Percentiles rank a stretch among this genome's conserved stretches.
These are phyloP conservation scores for Alternaria arbusti DNA, from an alignment of 2,329 filamentous ascomycete species.

Conservation along the genomic window DNA sequence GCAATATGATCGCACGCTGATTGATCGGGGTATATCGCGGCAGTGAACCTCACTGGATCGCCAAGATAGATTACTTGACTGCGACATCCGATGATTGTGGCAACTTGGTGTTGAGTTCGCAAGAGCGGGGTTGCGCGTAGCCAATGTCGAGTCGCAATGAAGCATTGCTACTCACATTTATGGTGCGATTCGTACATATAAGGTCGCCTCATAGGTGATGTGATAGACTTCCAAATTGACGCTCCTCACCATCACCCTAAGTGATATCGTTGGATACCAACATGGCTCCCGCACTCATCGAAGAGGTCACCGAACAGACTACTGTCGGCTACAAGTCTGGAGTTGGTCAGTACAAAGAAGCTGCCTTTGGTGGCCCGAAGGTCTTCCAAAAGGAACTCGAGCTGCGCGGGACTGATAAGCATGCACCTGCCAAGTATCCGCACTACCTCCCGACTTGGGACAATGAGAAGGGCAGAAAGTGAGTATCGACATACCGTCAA, in stretches of 20 bases:
- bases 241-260: not conserved
- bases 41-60: constrained; percentile 8
- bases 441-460: constrained; percentile 78
- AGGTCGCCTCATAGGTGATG: constrained; percentile 1
- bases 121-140: constrained; percentile 19
- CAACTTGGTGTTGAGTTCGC: constrained; percentile 41
- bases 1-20: constrained; percentile 29
- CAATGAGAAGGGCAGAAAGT: constrained; percentile 53
- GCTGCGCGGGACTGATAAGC: constrained; percentile 59
- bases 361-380: constrained; percentile 51
- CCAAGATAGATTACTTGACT: constrained; percentile 7
- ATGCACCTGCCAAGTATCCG: constrained; percentile 67
- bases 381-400: constrained; percentile 59
- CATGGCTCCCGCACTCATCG: constrained; percentile 55
- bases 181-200: constrained; percentile 16
- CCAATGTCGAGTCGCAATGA: not conserved
- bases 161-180: constrained; percentile 4
- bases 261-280: not conserved
- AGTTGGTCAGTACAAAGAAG: constrained; percentile 50
- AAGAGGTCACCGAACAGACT: constrained; percentile 36
- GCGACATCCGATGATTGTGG: not conserved
- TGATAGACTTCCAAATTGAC: not conserved
- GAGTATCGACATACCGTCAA: not conserved
- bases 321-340: constrained; percentile 41
- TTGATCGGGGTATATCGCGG: constrained; percentile 25